These are phyloP conservation scores for Arachnomyces sp. DNA, from an alignment of 2,329 filamentous ascomycete genomes.

Conservation along the genomic window DNA sequence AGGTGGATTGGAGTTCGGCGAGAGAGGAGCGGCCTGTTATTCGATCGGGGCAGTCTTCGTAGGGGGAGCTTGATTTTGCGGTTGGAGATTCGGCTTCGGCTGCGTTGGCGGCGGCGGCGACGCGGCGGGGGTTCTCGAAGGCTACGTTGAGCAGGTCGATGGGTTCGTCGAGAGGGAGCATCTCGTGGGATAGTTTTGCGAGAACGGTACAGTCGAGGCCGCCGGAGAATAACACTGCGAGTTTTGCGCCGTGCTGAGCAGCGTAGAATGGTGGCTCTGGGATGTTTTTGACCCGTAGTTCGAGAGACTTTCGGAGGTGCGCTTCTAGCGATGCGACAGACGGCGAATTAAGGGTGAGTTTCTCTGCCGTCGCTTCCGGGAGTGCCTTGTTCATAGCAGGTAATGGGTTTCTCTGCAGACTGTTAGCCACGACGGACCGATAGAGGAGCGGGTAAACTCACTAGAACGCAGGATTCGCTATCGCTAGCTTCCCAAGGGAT, in stretches of 20 bases:
- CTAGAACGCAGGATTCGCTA: constrained; percentile 7
- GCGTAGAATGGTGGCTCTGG: constrained; percentile 47
- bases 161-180: constrained; percentile 59
- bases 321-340: constrained; percentile 49
- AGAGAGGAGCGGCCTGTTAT: constrained; percentile 75
- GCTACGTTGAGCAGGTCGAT: constrained; percentile 93
- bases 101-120: constrained; percentile 44
- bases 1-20: constrained; percentile 62
- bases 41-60: constrained; percentile 83
- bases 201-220: constrained; percentile 88
- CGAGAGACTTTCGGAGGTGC: constrained; percentile 55
- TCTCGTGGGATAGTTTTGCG: constrained; percentile 69
- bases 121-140: constrained; percentile 83
- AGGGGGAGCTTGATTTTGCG: constrained; percentile 36
- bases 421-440: neutral
- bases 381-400: constrained; percentile 36
- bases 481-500: constrained; percentile 22
- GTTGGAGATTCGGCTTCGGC: constrained; percentile 17
- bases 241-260: constrained; percentile 25
- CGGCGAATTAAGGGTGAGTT: constrained; percentile 30
- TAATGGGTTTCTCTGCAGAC: constrained; percentile 33
- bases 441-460: neutral
- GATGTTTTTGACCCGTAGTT: constrained; percentile 57
- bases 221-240: constrained; percentile 87
- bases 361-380: constrained; percentile 25